Evolutionary conservation across 164 flowering plant species (phyloP), one percentile per base, ranked within the genome.

Genomic region (Macadamia integrifolia): DNA sequence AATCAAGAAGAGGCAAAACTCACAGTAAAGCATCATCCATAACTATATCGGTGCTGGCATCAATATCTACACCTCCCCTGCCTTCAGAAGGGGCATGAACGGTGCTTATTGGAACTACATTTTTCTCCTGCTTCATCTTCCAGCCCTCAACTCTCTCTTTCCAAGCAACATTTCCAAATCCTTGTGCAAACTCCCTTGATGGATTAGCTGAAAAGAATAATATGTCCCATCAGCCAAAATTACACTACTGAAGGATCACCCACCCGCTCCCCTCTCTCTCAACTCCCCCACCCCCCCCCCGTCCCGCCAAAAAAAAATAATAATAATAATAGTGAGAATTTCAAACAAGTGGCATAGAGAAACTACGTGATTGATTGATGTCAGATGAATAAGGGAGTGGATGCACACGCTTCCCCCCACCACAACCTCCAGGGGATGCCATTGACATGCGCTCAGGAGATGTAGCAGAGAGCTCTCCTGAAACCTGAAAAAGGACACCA

Each of bases 381-480:
- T 82, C 87, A 29, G 72, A 52, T 31, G 67, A 44, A 74, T 84
- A 88, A 14, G 87, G 77, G 43, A 82, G 83, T 32, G 77, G 71
- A 75, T 79, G 86, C 52, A 80, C 69, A 63, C 83, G 85, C 73
- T 86, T 86, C 55, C 80, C 87, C 63, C 78, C 78, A 62, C 79
- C 73, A 66, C 77, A 81, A 68, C 61, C 84, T 70, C 84, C 88
- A 73, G 94, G 86, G 74, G 96, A 90, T 62, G 91, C 86, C 90
- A 87, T 83, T 40, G 93, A 87, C 66, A 84, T 75, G 6, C 79
- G 92, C 50, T 85, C 96, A 69, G 98, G 96, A 64, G 98, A 93
- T 71, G 95, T 92, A 61, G 86, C 87, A 67, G 98, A 87, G 15
- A 90, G 67, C 76, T 92, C 98, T 28, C 97, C 98, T 17, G 96